phyloP scores from a whole-genome alignment of 2,329 filamentous ascomycete species.

The Arachnomyces sp. region DNA sequence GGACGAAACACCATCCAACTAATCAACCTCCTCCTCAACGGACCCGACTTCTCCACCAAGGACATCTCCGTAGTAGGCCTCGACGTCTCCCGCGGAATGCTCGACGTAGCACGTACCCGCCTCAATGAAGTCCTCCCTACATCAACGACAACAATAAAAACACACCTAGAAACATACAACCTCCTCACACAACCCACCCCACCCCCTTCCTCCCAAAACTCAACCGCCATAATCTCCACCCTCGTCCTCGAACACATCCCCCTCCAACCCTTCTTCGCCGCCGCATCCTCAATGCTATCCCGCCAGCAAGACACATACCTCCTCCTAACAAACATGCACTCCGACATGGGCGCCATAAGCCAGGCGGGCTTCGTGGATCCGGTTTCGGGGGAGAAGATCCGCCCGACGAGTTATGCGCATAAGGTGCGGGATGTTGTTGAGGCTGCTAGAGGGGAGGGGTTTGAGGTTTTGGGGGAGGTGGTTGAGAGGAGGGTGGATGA shows the following conservation, averaged over 20 bases:
- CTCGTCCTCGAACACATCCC: slow-evolving; percentile 59
- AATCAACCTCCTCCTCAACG: slow-evolving; percentile 9
- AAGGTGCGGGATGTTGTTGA: slow-evolving; percentile 43
- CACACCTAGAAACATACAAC: slow-evolving; percentile 31
- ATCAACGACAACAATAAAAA: slow-evolving; percentile 6
- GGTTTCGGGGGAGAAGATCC: slow-evolving; percentile 47
- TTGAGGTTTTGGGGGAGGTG: slow-evolving; percentile 36
- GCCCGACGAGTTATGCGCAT: slow-evolving; percentile 52
- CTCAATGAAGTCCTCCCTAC: slow-evolving; percentile 1
- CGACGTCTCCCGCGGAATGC: slow-evolving; percentile 51
- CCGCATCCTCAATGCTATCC: slow-evolving; percentile 35
- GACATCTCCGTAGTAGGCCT: slow-evolving; percentile 39
- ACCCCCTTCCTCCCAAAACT: slow-evolving; percentile 18
- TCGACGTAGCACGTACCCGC: slow-evolving; percentile 39
- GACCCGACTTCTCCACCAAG: slow-evolving; percentile 17
- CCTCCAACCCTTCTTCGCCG: slow-evolving; percentile 48
- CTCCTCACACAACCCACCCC: slow-evolving; percentile 23
- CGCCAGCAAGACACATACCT: slow-evolving; percentile 38
- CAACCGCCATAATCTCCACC: slow-evolving; percentile 48
- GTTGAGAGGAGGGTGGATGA: slow-evolving; percentile 41
- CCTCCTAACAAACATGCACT: slow-evolving; percentile 61
- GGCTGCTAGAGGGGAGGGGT: slow-evolving; percentile 40
- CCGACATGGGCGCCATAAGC: slow-evolving; percentile 51
- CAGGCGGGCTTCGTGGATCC: slow-evolving; percentile 56
- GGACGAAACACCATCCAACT: slow-evolving; percentile 54